Evolutionary conservation across 129 eudicot genomes (phyloP).

Genomic region (Pittosporum tobira): DNA sequence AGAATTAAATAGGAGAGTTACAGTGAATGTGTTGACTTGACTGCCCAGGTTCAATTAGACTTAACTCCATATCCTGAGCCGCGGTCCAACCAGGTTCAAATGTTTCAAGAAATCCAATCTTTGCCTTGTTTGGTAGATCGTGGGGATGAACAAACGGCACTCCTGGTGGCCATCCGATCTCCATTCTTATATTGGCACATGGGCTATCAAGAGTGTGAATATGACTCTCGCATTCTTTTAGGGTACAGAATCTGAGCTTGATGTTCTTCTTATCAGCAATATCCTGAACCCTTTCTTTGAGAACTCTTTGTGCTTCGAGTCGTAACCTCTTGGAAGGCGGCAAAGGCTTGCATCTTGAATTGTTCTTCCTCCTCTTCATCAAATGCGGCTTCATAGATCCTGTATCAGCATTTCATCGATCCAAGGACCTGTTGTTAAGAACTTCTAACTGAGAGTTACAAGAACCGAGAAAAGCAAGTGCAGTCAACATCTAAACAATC

Average conservation of each 20-base stretch:
- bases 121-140: constrained; percentile 97
- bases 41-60: constrained; percentile 57
- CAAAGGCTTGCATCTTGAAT: constrained; percentile 60
- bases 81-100: constrained; percentile 98
- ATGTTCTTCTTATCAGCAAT: constrained; percentile 95
- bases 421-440: constrained; percentile 82
- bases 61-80: constrained; percentile 78
- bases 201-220: constrained; percentile 82
- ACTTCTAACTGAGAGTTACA: constrained; percentile 50
- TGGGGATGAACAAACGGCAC: constrained; percentile 99
- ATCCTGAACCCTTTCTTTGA: constrained; percentile 95
- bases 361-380: constrained; percentile 61
- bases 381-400: constrained; percentile 82
- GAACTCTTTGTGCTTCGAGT: constrained; percentile 79
- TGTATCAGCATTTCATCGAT: constrained; percentile 83
- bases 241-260: constrained; percentile 77
- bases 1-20: constrained; percentile 9
- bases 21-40: constrained; percentile 47
- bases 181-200: constrained; percentile 52
- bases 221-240: constrained; percentile 91
- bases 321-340: constrained; percentile 96
- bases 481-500: neutral
- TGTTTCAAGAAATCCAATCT: constrained; percentile 89
- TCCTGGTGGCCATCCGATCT: constrained; percentile 75
- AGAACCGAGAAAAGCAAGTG: constrained; percentile 6